A percentile compares a stretch with the other conserved stretches of the same genome.
Conservation (phyloP, 192 early-diverging fungal species). For the Coemansia guatemalensis region DNA sequence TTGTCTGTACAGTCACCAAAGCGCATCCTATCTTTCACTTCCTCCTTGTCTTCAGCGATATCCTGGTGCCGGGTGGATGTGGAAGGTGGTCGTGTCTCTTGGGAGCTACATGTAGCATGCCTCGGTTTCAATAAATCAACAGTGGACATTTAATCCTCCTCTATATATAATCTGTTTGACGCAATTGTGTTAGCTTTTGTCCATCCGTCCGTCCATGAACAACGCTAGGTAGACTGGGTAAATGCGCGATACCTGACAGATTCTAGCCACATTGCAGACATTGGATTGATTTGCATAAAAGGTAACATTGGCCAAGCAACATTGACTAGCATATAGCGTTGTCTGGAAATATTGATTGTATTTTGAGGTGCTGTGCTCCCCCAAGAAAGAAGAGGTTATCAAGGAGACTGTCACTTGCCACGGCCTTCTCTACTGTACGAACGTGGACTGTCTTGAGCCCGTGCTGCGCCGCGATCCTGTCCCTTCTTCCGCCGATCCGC, state of each 20-base stretch:
- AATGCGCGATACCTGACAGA: too few species aligned
- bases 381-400: not conserved
- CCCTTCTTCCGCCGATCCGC: too few species aligned
- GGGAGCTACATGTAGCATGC: conserved; percentile 30
- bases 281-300: too few species aligned
- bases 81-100: conserved; percentile 25
- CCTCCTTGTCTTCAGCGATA: not conserved
- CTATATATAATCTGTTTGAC: not conserved
- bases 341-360: conserved; percentile 3
- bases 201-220: too few species aligned
- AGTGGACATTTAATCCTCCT: not conserved
- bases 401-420: too few species aligned
- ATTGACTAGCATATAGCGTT: not conserved
- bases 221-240: too few species aligned
- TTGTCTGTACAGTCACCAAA: conserved; percentile 40
- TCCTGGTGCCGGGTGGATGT: not conserved
- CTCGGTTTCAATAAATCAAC: not conserved
- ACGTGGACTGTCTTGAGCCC: too few species aligned
- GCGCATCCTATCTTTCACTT: conserved; percentile 11
- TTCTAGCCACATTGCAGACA: not conserved
- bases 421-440: too few species aligned
- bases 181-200: too few species aligned
- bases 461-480: too few species aligned
- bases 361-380: too few species aligned
- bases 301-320: too few species aligned